phyloP scores from a whole-genome alignment of 1,139 yeast genomes.

The Yamadazyma dushanensis region DNA sequence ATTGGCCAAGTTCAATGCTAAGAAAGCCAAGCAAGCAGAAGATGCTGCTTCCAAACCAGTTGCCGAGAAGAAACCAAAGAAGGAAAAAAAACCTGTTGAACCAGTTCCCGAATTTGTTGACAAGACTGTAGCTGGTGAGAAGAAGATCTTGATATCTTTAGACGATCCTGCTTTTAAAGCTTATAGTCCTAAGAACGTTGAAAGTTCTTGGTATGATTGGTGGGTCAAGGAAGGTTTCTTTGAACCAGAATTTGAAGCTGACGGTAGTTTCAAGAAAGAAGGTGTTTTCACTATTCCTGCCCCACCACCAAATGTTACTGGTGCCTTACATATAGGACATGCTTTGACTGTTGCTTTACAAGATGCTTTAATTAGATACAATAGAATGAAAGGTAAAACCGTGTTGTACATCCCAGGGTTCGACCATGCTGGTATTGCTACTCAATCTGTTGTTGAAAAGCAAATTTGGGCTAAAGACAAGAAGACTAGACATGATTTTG shows the following conservation, averaged over 20 bases:
- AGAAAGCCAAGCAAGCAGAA: slow-evolving; percentile 76
- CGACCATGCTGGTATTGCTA: slow-evolving; percentile 99
- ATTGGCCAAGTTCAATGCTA: slow-evolving; percentile 90
- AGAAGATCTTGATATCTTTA: slow-evolving; percentile 77
- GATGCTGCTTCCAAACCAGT: slow-evolving; percentile 34
- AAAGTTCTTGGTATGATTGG: slow-evolving; percentile 98
- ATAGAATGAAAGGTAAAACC: slow-evolving; percentile 97
- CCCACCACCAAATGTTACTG: slow-evolving; percentile 99
- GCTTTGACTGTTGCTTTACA: slow-evolving; percentile 95
- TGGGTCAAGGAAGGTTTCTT: slow-evolving; percentile 90
- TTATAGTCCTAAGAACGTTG: slow-evolving; percentile 89
- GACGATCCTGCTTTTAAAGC: slow-evolving; percentile 95
- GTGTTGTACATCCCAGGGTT: slow-evolving; percentile 93
- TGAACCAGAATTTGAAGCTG: slow-evolving; percentile 77
- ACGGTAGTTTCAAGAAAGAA: slow-evolving; percentile 76
- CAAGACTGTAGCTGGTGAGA: slow-evolving; percentile 82
- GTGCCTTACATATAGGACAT: slow-evolving; percentile 98
- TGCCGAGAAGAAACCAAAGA: slow-evolving; percentile 64
- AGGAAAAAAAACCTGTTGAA: slow-evolving; percentile 67
- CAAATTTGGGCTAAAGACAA: slow-evolving; percentile 87
- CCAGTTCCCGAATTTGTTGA: slow-evolving; percentile 83
- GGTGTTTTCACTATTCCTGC: slow-evolving; percentile 92
- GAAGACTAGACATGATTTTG: slow-evolving; percentile 91
- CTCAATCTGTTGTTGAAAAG: slow-evolving; percentile 98
- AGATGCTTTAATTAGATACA: slow-evolving; percentile 87